A percentile compares a stretch with the other conserved stretches of the same genome.
phyloP scores from a whole-genome alignment of 805 yeast species.

The Metschnikowia shivogae region DNA sequence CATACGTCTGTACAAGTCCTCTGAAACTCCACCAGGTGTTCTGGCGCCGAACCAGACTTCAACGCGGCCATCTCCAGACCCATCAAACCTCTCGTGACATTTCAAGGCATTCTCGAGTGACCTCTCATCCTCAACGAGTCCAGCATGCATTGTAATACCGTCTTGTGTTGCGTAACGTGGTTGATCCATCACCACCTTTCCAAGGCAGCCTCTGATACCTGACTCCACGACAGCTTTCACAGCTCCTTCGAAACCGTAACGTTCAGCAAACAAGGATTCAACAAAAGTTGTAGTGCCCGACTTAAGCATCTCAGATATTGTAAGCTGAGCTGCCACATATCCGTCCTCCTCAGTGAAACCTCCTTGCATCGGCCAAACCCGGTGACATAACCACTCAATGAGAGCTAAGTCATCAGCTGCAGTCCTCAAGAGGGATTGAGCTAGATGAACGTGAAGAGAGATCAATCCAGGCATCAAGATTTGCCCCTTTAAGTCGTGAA shows the following conservation, averaged over 20 bases:
- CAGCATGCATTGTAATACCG: slow-evolving; percentile 13
- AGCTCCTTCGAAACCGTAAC: slow-evolving; percentile 15
- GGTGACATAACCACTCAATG: slow-evolving; percentile 14
- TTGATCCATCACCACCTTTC: slow-evolving; percentile 17
- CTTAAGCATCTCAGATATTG: slow-evolving; percentile 15
- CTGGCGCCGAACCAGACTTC: slow-evolving; percentile 17
- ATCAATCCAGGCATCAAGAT: slow-evolving; percentile 15
- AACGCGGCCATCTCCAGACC: slow-evolving; percentile 14
- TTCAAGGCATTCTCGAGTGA: slow-evolving; percentile 11
- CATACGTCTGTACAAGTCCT: slow-evolving; percentile 13
- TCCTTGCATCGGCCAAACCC: slow-evolving; percentile 16
- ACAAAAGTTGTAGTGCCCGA: slow-evolving; percentile 17
- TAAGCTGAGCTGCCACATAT: slow-evolving; percentile 14
- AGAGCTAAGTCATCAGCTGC: slow-evolving; percentile 16
- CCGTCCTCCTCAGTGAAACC: slow-evolving; percentile 15
- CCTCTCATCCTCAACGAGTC: slow-evolving; percentile 13
- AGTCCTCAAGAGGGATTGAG: slow-evolving; percentile 12
- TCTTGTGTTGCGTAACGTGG: slow-evolving; percentile 17
- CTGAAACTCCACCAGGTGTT: slow-evolving; percentile 15
- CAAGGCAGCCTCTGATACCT: slow-evolving; percentile 15
- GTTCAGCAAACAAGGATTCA: slow-evolving; percentile 14
- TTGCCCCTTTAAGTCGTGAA: slow-evolving; percentile 8
- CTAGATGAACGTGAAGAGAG: slow-evolving; percentile 15
- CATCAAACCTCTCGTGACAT: slow-evolving; percentile 10
- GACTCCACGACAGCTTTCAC: slow-evolving; percentile 15